Conservation (phyloP, 2,329 filamentous ascomycete genomes). For the Aureobasidium mangrovei region DNA sequence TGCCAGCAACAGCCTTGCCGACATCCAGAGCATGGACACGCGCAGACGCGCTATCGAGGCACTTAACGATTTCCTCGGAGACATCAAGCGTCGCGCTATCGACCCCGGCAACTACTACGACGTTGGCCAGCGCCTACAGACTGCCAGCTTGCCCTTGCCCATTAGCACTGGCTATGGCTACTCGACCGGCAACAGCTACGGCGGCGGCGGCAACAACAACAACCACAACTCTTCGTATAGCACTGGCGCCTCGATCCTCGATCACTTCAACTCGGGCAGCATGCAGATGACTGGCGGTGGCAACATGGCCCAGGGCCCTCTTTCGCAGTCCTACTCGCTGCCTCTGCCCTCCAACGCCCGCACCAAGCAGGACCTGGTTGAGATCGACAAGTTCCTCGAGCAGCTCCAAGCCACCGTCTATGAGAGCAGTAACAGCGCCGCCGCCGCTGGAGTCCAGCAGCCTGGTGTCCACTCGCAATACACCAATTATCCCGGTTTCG, state of each 20-base stretch:
- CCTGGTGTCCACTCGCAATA: conserved; percentile 56
- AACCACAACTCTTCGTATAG: conserved; percentile 21
- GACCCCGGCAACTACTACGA: conserved; percentile 84
- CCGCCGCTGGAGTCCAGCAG: conserved; percentile 67
- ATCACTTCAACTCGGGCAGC: conserved; percentile 23
- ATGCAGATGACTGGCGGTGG: conserved; percentile 30
- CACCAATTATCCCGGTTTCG: conserved; percentile 22
- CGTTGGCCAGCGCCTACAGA: conserved; percentile 79
- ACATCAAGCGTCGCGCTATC: conserved; percentile 82
- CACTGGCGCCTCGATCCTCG: conserved; percentile 25
- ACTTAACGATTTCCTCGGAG: conserved; percentile 88
- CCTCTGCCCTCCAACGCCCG: conserved; percentile 80
- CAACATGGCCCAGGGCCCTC: conserved; percentile 40
- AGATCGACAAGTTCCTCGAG: conserved; percentile 90
- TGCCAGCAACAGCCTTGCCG: conserved; percentile 27
- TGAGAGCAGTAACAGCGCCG: conserved; percentile 70
- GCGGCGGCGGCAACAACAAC: conserved; percentile 20
- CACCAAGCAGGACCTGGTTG: conserved; percentile 86
- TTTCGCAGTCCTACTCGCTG: conserved; percentile 75
- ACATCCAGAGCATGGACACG: conserved; percentile 49
- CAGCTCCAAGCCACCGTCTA: conserved; percentile 96
- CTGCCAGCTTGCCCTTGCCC: conserved; percentile 45
- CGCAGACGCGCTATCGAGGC: conserved; percentile 75
- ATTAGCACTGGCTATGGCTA: conserved; percentile 28
- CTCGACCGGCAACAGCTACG: conserved; percentile 32